Evolutionary conservation across 2,329 filamentous ascomycete species (phyloP).

Genomic region (Macrophomina pseudophaseolina): DNA sequence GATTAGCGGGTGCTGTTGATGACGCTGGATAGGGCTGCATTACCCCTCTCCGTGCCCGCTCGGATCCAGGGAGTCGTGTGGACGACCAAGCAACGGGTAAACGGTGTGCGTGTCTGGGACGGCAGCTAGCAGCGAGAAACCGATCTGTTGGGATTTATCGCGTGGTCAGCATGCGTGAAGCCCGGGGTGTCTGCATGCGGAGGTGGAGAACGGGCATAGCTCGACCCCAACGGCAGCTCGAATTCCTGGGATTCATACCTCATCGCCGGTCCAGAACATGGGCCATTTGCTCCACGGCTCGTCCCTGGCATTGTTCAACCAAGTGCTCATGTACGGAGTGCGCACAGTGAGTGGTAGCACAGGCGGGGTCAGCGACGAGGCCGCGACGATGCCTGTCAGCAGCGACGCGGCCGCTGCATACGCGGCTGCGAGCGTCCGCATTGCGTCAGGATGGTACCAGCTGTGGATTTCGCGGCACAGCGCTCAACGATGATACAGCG

Average conservation of each 20-base stretch:
- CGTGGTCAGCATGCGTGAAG: slow-evolving; percentile 20
- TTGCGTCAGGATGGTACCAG: slow-evolving; percentile 30
- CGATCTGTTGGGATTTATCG: slow-evolving; percentile 50
- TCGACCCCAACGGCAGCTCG: slow-evolving; percentile 4
- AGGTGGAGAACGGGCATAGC: slow-evolving; percentile 5
- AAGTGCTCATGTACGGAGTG: slow-evolving; percentile 58
- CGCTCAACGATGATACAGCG: neutral
- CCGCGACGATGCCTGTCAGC: slow-evolving; percentile 50
- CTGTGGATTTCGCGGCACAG: neutral
- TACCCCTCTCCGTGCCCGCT: slow-evolving; percentile 47
- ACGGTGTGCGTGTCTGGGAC: slow-evolving; percentile 64
- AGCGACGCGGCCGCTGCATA: slow-evolving; percentile 38
- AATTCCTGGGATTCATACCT: slow-evolving; percentile 48
- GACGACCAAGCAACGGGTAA: slow-evolving; percentile 68
- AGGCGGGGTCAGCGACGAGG: slow-evolving; percentile 61
- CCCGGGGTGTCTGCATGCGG: slow-evolving; percentile 16
- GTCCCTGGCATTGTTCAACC: slow-evolving; percentile 69
- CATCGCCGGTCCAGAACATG: slow-evolving; percentile 78
- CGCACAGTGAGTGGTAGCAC: slow-evolving; percentile 57
- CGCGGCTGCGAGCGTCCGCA: slow-evolving; percentile 36
- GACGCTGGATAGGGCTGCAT: neutral
- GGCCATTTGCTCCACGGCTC: slow-evolving; percentile 84
- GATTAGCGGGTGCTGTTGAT: neutral
- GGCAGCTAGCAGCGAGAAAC: slow-evolving; percentile 67
- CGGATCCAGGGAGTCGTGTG: slow-evolving; percentile 64